phyloP scores from a whole-genome alignment of 2,329 filamentous ascomycete genomes.

The Thielaviopsis punctulata region DNA sequence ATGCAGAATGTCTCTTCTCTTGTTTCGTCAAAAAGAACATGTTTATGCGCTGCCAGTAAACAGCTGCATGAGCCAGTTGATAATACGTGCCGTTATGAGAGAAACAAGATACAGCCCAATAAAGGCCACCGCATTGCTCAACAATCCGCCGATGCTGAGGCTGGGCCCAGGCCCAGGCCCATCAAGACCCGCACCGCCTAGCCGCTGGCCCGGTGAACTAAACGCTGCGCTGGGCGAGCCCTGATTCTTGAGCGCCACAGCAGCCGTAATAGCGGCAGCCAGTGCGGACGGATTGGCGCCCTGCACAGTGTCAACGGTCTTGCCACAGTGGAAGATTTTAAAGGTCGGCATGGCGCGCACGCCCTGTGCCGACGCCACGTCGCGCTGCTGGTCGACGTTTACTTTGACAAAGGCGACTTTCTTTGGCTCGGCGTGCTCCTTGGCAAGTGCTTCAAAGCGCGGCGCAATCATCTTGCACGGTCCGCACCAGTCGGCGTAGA shows the following conservation, averaged over 20 bases:
- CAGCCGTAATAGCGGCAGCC: conserved; percentile 57
- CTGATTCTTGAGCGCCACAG: conserved; percentile 33
- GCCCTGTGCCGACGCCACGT: conserved; percentile 59
- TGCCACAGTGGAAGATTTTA: conserved; percentile 66
- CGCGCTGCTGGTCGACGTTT: conserved; percentile 69
- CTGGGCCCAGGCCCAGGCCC: conserved; percentile 19
- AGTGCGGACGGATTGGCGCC: conserved; percentile 69
- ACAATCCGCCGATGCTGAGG: conserved; percentile 19
- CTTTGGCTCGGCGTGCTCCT: conserved; percentile 62
- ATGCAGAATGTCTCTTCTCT: too few species aligned
- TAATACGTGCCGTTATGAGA: conserved; percentile 37
- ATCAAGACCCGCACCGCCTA: conserved; percentile 26
- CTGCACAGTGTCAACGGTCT: conserved; percentile 55
- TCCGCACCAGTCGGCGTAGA: conserved; percentile 90
- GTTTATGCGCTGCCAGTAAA: not conserved
- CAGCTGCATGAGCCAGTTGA: not conserved
- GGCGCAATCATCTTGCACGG: conserved; percentile 88
- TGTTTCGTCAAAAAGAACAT: not conserved
- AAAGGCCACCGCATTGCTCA: conserved; percentile 35
- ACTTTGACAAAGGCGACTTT: conserved; percentile 83
- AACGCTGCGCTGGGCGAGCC: conserved; percentile 32
- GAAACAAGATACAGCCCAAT: conserved; percentile 44
- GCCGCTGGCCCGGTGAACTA: conserved; percentile 36
- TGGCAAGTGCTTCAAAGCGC: conserved; percentile 67
- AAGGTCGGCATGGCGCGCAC: conserved; percentile 90